Base-by-base conservation (phyloP, 2,329 filamentous ascomycete genomes). In the Rugonectria rugulosa region DNA sequence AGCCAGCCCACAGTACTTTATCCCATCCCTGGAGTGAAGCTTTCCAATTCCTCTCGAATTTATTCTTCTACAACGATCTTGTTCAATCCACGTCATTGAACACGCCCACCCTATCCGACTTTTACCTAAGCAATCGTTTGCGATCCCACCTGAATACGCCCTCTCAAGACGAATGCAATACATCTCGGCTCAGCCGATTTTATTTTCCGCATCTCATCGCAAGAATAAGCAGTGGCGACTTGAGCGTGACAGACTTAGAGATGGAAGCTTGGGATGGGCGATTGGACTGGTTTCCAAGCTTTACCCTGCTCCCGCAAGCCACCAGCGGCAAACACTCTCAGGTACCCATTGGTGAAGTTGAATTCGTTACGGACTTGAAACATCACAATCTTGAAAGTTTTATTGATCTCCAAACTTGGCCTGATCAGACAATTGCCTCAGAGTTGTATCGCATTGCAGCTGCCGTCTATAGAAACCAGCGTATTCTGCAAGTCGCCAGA, bases 41-140 rank as follows among this genome's bases (percentile, higher is more conserved):
- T 15, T 49, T 57, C 1, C 46, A 54, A n/a, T 64, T 64, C 21
- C 41, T 64, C 17, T 59, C 54, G 10, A 61, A 29, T 9, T 37
- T 63, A 0, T 64, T 64, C 19, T 42, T 61, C 3, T 63, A 64
- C 32, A 61, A 63, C 40, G 62, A 64, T 20, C 56, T 63, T 2
- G 60, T 64, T 10, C 36, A 53, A 12, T 56, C 62, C 3, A 63
- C 61, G 2, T 61, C 58, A 1, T 31, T 56, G 1, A 21, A 46
- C 12, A 56, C 44, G 6, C 27, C 53, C 6, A 56, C 62, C 1
- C 27, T 64, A 3, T 63, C 60, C 4, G 38, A 38, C 17, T 63
- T 60, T 37, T 59, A 65, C 23, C 23, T 60, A 5, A 26, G 32
- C 6, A 19, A 32, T 24, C 40, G 32, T 19, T 4, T 24, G 8